Conservation (phyloP, 139 green algal genomes). For the Tetraselmis chui region DNA sequence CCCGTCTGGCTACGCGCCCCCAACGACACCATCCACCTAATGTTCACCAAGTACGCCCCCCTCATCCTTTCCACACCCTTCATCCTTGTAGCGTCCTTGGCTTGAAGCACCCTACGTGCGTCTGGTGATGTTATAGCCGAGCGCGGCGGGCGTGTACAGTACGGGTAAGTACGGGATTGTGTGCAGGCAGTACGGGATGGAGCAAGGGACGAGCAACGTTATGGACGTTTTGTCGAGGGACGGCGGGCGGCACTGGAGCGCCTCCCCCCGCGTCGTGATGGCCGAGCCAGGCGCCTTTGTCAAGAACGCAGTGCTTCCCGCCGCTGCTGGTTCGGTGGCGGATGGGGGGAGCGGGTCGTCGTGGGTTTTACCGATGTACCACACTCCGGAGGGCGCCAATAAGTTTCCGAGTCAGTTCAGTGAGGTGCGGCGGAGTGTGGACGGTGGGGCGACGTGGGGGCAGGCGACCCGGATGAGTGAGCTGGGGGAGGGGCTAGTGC, state of each 20-base stretch:
- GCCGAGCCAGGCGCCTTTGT: neutral
- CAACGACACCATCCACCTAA: neutral
- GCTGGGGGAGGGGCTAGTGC: neutral
- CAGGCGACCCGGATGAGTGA: neutral
- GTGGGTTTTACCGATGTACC: slow-evolving; percentile 6
- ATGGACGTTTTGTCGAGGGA: neutral
- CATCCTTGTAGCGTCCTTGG: no score
- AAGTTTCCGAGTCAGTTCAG: neutral
- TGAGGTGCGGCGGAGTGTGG: neutral
- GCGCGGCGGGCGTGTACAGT: no score
- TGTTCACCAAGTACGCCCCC: neutral
- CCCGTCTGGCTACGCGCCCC: neutral
- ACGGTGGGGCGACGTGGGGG: neutral
- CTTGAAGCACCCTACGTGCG: no score
- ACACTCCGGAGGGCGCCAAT: slow-evolving; percentile 3
- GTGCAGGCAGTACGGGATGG: neutral
- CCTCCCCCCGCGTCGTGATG: neutral
- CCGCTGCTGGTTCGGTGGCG: neutral
- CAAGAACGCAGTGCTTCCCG: neutral
- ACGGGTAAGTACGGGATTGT: no score
- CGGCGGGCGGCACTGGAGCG: neutral
- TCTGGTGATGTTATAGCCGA: no score
- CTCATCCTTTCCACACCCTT: no score
- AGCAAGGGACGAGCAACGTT: slow-evolving; percentile 1
- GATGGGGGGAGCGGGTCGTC: neutral